Evolutionary conservation across 805 yeast genomes (phyloP), one percentile per base, ranked within the genome.

Genomic region (Metschnikowia henanensis): DNA sequence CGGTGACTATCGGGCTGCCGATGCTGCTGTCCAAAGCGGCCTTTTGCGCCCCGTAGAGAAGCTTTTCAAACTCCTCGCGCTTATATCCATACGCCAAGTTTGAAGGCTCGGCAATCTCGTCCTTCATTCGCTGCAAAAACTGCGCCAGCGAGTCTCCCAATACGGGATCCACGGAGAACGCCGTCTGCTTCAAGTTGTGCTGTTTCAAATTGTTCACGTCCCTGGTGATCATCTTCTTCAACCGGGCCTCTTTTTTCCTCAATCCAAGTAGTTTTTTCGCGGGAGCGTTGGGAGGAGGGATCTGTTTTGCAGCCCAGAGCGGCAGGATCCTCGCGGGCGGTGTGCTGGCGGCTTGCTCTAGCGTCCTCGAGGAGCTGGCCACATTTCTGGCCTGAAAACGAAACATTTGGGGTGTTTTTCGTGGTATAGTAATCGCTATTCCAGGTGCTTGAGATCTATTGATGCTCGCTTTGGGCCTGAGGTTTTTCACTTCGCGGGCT

Each of bases 1-100:
- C 68, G 37, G 55, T 46, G 39, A 62, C 51, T 28, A 58, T 53
- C n/a, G 53, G 62, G 34, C 71, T 73, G 8, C 58, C 62, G 10
- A 54, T 50, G 31, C 60, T 55, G 48, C 57, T 72, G 39, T 70
- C 66, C 36, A 80, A 57, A 3, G 73, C 70, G 6, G 86, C 79
- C 53, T 80, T 79, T 59, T 84, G 86, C 9, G 91, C 94, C 30
- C 96, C 94, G 52, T 76, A 83, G 38, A 89, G 57, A 42, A 90
- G 70, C 59, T 80, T 85, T 49, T 89, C 94, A 37, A 88, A 83
- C 57, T 88, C 91, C 26, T 66, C 70, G 38, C 77, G 63, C 30
- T 76, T 71, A 52, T 78, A 81, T 0, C 85, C 83, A 52, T 75
- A 73, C 13, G 85, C 75, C 59, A 87, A 71, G 39, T 79, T 80